Evolutionary conservation across 2,329 filamentous ascomycete species (phyloP).

Genomic region (Exophiala alcalophila): DNA sequence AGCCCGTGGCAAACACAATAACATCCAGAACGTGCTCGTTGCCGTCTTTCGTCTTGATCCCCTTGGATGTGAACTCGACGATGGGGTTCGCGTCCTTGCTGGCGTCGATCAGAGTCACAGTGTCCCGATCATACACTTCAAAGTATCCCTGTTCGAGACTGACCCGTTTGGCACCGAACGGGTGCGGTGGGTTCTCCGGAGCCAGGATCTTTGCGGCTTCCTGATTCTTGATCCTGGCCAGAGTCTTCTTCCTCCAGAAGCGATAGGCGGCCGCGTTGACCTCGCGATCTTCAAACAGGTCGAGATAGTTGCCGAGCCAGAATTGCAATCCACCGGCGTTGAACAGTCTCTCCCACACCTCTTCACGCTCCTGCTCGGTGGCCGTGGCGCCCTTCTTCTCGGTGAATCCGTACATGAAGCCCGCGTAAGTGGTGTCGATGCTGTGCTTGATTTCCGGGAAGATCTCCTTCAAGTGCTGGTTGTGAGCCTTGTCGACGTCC

Average conservation of each 20-base stretch:
- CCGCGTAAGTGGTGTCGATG: slow-evolving; percentile 29
- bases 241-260: slow-evolving; percentile 54
- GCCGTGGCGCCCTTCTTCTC: slow-evolving; percentile 40
- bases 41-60: slow-evolving; percentile 42
- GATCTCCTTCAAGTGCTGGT: slow-evolving; percentile 49
- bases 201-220: slow-evolving; percentile 52
- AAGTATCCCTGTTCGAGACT: slow-evolving; percentile 51
- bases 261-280: slow-evolving; percentile 54
- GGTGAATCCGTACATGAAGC: slow-evolving; percentile 54
- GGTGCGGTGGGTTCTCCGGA: slow-evolving; percentile 51
- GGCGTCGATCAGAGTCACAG: slow-evolving; percentile 40
- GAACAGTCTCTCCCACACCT: slow-evolving; percentile 50
- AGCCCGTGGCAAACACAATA: slow-evolving; percentile 43
- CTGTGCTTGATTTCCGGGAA: slow-evolving; percentile 1
- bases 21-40: slow-evolving; percentile 40
- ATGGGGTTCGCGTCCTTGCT: neutral
- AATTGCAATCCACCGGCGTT: slow-evolving; percentile 52
- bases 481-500: slow-evolving; percentile 50
- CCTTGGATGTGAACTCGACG: slow-evolving; percentile 29
- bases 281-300: slow-evolving; percentile 41
- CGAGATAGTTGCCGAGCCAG: slow-evolving; percentile 49
- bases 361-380: slow-evolving; percentile 34
- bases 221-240: slow-evolving; percentile 50
- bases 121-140: slow-evolving; percentile 45
- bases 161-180: slow-evolving; percentile 53